Percentiles rank a stretch among this genome's conserved stretches.
phyloP scores from a whole-genome alignment of 2,329 filamentous ascomycete species.

The Xylaria sp. region DNA sequence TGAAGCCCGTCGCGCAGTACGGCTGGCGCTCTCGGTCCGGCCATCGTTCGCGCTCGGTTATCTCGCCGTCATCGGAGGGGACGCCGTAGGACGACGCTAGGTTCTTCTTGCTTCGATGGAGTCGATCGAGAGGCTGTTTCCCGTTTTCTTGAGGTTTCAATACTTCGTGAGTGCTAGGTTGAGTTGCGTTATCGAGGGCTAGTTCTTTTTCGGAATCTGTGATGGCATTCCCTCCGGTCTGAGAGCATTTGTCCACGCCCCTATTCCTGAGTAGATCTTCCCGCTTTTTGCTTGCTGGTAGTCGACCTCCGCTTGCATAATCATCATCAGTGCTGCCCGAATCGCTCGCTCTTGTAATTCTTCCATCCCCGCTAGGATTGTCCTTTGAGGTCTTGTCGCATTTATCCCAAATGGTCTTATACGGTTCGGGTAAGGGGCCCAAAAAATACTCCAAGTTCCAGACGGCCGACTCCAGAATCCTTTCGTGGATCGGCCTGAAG shows the following conservation, averaged over 20 bases:
- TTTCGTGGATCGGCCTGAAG: neutral
- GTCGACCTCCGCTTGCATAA: no score
- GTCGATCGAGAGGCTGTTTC: neutral
- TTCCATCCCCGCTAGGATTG: no score
- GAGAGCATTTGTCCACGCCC: no score
- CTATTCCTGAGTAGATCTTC: no score
- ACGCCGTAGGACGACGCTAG: no score
- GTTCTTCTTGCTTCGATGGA: neutral
- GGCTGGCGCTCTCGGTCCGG: neutral
- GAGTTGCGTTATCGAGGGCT: no score
- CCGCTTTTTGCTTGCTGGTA: no score
- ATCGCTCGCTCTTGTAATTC: no score
- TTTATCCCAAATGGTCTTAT: neutral
- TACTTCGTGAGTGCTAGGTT: no score
- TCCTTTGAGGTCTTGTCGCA: neutral
- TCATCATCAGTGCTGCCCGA: no score
- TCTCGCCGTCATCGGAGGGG: neutral
- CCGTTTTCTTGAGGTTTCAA: neutral
- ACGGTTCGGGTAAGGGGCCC: constrained; percentile 1
- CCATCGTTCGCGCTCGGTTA: neutral
- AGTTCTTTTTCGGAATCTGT: no score
- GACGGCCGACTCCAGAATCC: neutral
- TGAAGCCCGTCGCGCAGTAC: neutral
- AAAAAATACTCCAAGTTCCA: neutral
- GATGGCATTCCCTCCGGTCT: no score